A percentile compares a stretch with the other conserved stretches of the same genome.
These are phyloP conservation scores for Yamadazyma diddensiae DNA, from an alignment of 1,139 yeast genomes.

Conservation along the genomic window DNA sequence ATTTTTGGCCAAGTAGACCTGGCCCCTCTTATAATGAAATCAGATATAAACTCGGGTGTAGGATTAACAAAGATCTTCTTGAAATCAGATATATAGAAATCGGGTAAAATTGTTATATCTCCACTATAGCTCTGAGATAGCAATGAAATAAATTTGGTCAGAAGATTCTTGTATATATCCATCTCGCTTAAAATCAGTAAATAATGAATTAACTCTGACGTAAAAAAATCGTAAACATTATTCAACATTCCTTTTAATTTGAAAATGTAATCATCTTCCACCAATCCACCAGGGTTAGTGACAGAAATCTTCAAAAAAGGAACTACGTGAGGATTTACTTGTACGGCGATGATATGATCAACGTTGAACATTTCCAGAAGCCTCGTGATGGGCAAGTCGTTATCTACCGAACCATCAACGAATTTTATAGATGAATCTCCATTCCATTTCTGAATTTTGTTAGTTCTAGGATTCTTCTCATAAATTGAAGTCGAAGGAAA, in stretches of 20 bases:
- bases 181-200: constrained; percentile 69
- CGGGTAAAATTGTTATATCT: constrained; percentile 88
- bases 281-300: constrained; percentile 67
- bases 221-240: constrained; percentile 55
- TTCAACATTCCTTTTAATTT: constrained; percentile 53
- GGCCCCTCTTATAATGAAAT: constrained; percentile 79
- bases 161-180: constrained; percentile 70
- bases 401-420: constrained; percentile 95
- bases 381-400: constrained; percentile 86
- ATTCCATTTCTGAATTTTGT: constrained; percentile 74
- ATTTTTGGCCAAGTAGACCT: constrained; percentile 92
- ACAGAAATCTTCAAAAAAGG: constrained; percentile 74
- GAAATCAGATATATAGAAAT: constrained; percentile 57
- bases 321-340: constrained; percentile 94
- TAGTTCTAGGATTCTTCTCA: constrained; percentile 76
- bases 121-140: constrained; percentile 88
- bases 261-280: constrained; percentile 59
- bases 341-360: constrained; percentile 94
- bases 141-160: constrained; percentile 71
- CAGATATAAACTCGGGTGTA: constrained; percentile 65
- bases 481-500: constrained; percentile 84
- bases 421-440: constrained; percentile 73
- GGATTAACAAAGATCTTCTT: constrained; percentile 74
- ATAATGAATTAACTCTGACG: constrained; percentile 76
- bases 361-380: constrained; percentile 95